Evolutionary conservation across 371 early-diverging fungal species (phyloP).

Genomic region (Mortierella sp.): DNA sequence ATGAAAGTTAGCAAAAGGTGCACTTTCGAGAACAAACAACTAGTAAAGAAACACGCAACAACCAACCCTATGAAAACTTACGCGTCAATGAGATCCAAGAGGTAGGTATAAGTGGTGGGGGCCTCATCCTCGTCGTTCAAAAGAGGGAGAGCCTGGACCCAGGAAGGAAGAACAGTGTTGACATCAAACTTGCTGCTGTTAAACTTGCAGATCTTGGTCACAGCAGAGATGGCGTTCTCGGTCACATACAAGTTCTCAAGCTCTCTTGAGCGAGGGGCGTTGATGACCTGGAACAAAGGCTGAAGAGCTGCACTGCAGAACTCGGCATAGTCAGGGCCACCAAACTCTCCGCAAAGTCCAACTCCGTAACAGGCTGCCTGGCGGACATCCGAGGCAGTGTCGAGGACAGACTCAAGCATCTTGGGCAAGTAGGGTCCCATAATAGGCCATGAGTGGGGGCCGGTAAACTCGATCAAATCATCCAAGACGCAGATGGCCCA

Average conservation of each 20-base stretch:
- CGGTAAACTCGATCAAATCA: conserved; percentile 92
- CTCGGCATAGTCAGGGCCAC: conserved; percentile 83
- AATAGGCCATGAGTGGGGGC: conserved; percentile 83
- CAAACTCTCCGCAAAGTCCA: conserved; percentile 89
- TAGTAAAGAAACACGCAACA: background rate
- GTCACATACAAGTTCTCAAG: conserved; percentile 86
- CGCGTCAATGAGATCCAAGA: conserved; percentile 80
- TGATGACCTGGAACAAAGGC: conserved; percentile 75
- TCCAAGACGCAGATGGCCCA: conserved; percentile 93
- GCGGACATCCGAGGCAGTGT: conserved; percentile 81
- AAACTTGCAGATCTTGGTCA: conserved; percentile 89
- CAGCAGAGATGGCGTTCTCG: conserved; percentile 92
- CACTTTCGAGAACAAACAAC: conserved; percentile 18
- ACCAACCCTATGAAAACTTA: conserved; percentile 30
- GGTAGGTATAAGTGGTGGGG: conserved; percentile 80
- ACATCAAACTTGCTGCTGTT: conserved; percentile 71
- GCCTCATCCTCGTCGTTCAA: conserved; percentile 92
- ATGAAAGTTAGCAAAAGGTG: conserved; percentile 7
- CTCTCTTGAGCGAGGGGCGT: conserved; percentile 74
- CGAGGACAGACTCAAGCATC: conserved; percentile 76
- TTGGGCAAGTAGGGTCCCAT: conserved; percentile 79
- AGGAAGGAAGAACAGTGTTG: conserved; percentile 77
- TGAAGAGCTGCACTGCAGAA: conserved; percentile 76
- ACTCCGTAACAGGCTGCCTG: conserved; percentile 96
- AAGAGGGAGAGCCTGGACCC: conserved; percentile 89